A percentile compares a stretch with the other conserved stretches of the same genome.
Conservation (phyloP, 1,139 yeast genomes). For the Sugiyamaella pinicola region DNA sequence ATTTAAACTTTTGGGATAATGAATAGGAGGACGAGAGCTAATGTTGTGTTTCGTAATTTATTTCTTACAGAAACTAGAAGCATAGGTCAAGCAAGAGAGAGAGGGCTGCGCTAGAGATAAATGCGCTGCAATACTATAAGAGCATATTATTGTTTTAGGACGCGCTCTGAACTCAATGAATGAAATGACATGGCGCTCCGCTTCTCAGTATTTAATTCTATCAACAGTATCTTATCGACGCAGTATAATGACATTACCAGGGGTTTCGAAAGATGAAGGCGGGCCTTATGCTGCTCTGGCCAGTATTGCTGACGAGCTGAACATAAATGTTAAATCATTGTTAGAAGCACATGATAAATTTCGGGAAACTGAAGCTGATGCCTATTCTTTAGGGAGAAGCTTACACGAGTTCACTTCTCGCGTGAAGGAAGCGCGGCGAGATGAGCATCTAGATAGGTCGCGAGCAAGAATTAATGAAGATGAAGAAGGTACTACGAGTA, state of each 20-base stretch:
- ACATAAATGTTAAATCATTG: slow-evolving; percentile 2
- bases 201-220: too few relatives aligned
- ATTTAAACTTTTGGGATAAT: too few relatives aligned
- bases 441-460: slow-evolving; percentile 1
- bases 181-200: too few relatives aligned
- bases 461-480: not conserved
- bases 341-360: slow-evolving; percentile 15
- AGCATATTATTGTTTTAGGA: not conserved
- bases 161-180: too few relatives aligned
- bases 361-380: slow-evolving; percentile 16
- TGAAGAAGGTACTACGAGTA: not conserved
- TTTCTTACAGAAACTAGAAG: too few relatives aligned
- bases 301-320: slow-evolving; percentile 16
- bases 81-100: too few relatives aligned
- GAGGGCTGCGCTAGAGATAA: too few relatives aligned
- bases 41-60: too few relatives aligned
- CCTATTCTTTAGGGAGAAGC: slow-evolving; percentile 13
- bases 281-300: slow-evolving; percentile 20
- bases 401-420: slow-evolving; percentile 16
- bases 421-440: slow-evolving; percentile 13
- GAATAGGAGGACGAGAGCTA: too few relatives aligned
- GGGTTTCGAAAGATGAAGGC: slow-evolving; percentile 1
- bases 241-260: too few relatives aligned
- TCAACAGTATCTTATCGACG: too few relatives aligned
- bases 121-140: too few relatives aligned